Conservation (phyloP, 2,329 filamentous ascomycete species). For the Diaporthe sp. region DNA sequence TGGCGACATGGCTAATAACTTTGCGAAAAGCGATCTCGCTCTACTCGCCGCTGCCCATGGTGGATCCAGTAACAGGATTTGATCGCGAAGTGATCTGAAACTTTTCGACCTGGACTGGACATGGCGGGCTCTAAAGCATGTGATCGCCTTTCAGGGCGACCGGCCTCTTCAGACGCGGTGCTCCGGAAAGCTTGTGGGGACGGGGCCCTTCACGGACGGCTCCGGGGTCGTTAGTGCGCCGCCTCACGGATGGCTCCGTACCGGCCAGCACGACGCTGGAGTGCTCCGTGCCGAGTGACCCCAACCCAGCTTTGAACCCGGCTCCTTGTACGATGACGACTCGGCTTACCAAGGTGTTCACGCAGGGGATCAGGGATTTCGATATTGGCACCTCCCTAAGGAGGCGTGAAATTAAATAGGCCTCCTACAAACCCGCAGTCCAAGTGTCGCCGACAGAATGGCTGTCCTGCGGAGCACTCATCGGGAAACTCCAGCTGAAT, state of each 20-base stretch:
- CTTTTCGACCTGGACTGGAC: neutral
- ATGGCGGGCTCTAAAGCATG: neutral
- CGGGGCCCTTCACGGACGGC: neutral
- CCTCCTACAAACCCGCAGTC: neutral
- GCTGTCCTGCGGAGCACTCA: neutral
- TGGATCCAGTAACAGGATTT: neutral
- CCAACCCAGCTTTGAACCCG: neutral
- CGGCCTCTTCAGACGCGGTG: neutral
- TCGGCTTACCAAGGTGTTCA: neutral
- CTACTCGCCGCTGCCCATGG: neutral
- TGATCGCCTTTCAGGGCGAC: neutral
- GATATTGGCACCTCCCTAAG: neutral
- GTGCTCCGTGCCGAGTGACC: slow-evolving; percentile 1
- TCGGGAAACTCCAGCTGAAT: slow-evolving; percentile 5
- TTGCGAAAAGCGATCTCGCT: neutral
- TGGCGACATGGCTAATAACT: neutral
- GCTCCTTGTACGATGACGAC: neutral
- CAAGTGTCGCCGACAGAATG: neutral
- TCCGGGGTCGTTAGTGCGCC: neutral
- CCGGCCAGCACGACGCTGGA: neutral
- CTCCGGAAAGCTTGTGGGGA: neutral
- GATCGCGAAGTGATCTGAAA: neutral
- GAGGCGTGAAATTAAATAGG: neutral
- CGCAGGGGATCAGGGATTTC: neutral
- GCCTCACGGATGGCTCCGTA: slow-evolving; percentile 2